Conservation (phyloP, 2,329 filamentous ascomycete species). For the Fusarium sp. region DNA sequence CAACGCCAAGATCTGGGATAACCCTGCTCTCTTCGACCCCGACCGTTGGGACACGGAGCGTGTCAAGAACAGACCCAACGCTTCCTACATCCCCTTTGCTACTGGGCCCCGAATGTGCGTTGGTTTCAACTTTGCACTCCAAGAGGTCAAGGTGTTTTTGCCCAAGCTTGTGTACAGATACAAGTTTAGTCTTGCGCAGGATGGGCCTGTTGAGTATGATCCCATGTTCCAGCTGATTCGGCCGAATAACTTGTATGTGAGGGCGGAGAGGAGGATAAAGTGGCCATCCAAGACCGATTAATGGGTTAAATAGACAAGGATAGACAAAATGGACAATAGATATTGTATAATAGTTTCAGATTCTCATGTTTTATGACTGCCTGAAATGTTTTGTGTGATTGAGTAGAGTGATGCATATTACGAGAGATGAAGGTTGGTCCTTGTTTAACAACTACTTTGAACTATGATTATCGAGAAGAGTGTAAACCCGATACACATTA, state of each 20-base stretch:
- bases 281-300: constrained; percentile 54
- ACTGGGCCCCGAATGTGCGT: constrained; percentile 68
- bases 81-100: constrained; percentile 68
- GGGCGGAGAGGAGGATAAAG: constrained; percentile 59
- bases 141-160: constrained; percentile 69
- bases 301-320: neutral
- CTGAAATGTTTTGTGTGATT: no score
- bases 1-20: constrained; percentile 67
- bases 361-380: no score
- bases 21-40: constrained; percentile 67
- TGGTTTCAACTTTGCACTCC: constrained; percentile 72
- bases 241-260: constrained; percentile 65
- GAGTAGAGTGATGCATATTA: no score
- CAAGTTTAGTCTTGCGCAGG: constrained; percentile 62
- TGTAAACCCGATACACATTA: no score
- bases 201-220: constrained; percentile 66
- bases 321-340: constrained; percentile 28
- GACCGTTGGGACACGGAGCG: constrained; percentile 68
- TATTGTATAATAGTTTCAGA: neutral
- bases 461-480: no score
- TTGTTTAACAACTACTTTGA: no score
- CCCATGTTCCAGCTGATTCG: constrained; percentile 69
- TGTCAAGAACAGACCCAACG: constrained; percentile 63
- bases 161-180: constrained; percentile 69
- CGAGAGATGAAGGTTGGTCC: no score